Percentiles rank a stretch among this genome's conserved stretches.
phyloP scores from a whole-genome alignment of 306 rosid species.

The Acmispon strigosus region DNA sequence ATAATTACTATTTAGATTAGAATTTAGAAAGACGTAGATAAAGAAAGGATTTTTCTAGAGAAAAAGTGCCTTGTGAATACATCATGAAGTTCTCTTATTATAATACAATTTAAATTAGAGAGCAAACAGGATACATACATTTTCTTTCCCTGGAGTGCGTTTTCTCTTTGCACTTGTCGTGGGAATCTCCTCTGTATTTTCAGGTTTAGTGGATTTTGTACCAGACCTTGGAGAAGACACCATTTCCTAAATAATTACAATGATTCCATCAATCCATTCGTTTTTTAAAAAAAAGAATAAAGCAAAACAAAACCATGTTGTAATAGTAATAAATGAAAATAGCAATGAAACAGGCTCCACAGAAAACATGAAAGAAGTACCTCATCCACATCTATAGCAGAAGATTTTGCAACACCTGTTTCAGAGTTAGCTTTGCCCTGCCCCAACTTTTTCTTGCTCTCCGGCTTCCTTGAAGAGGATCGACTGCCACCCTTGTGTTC shows the following conservation, averaged over 20 bases:
- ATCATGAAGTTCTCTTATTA: not conserved
- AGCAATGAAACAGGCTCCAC: conserved; percentile 7
- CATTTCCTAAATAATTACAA: conserved; percentile 38
- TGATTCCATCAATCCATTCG: not conserved
- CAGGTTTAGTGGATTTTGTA: conserved; percentile 37
- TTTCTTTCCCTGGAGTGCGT: conserved; percentile 47
- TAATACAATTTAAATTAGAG: not conserved
- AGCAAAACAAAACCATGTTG: not conserved
- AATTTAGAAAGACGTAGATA: not conserved
- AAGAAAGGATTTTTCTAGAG: not conserved
- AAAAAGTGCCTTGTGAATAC: not conserved
- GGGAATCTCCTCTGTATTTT: conserved; percentile 40
- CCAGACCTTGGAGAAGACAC: conserved; percentile 44
- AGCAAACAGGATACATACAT: conserved; percentile 27
- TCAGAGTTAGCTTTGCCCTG: conserved; percentile 40
- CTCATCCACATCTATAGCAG: conserved; percentile 46
- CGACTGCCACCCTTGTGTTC: conserved; percentile 37
- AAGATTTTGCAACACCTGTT: conserved; percentile 31
- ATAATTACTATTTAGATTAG: conserved; percentile 17
- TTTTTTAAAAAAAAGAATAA: not conserved
- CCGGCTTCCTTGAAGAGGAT: conserved; percentile 42
- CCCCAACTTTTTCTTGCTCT: conserved; percentile 43
- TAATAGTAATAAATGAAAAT: not conserved
- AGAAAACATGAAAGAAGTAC: conserved; percentile 19
- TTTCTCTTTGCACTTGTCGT: conserved; percentile 60